A percentile compares a stretch with the other conserved stretches of the same genome.
Conservation (phyloP, 345 rosid genomes). For the Populus ilicifolia region DNA sequence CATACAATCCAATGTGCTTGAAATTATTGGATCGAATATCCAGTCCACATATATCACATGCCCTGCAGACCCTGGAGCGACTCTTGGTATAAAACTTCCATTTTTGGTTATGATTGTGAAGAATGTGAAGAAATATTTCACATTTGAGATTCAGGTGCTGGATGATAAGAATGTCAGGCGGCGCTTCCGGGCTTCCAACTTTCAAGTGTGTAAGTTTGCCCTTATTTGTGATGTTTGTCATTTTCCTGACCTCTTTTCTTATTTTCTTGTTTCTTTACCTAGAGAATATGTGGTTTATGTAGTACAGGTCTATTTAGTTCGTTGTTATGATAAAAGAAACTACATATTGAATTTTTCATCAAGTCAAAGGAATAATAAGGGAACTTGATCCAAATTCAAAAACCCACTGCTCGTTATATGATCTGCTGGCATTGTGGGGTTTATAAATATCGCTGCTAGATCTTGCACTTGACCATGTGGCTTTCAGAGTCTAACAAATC, state of each 20-base stretch:
- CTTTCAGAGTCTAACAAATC: too few species aligned
- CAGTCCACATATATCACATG: slow-evolving; percentile 94
- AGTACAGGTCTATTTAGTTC: background rate
- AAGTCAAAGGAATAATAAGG: background rate
- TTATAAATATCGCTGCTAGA: too few species aligned
- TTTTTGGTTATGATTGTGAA: slow-evolving; percentile 90
- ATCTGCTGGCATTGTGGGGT: too few species aligned
- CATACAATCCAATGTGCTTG: slow-evolving; percentile 51
- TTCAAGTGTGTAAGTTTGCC: slow-evolving; percentile 86
- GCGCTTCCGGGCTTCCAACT: slow-evolving; percentile 97
- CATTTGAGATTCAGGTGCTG: slow-evolving; percentile 92
- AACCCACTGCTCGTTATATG: background rate
- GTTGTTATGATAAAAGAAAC: background rate
- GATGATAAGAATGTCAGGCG: slow-evolving; percentile 97
- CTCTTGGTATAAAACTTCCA: slow-evolving; percentile 94
- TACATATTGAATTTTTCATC: too few species aligned
- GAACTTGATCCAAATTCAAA: background rate
- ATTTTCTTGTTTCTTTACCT: background rate
- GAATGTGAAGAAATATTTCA: slow-evolving; percentile 84
- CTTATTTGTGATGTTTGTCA: slow-evolving; percentile 18
- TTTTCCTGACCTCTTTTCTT: background rate
- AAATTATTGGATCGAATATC: slow-evolving; percentile 75
- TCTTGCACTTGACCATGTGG: too few species aligned
- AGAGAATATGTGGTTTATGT: background rate
- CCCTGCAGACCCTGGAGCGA: slow-evolving; percentile 82